Conservation (phyloP, 2,329 filamentous ascomycete genomes). For the Orbilia brochopaga region DNA sequence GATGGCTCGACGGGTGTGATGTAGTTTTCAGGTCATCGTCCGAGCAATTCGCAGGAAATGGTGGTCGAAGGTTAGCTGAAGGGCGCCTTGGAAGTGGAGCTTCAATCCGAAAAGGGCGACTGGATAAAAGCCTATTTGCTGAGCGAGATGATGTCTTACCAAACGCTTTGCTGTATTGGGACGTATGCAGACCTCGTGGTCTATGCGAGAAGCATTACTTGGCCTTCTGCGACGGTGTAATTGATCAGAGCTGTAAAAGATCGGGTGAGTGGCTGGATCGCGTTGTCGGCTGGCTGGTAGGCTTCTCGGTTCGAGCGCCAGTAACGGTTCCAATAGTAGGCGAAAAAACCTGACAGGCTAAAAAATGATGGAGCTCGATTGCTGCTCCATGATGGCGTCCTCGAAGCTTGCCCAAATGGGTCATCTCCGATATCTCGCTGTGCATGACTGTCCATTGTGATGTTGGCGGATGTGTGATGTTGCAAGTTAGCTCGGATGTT, state of each 20-base stretch:
- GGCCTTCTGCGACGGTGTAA: conserved; percentile 3
- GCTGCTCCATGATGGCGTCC: not conserved
- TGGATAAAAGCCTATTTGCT: conserved; percentile 44
- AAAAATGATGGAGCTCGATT: not conserved
- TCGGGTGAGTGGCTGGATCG: not conserved
- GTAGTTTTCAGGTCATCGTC: conserved; percentile 25
- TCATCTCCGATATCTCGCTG: conserved; percentile 8
- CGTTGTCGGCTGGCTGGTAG: not conserved
- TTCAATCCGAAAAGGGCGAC: conserved; percentile 16
- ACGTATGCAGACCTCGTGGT: conserved; percentile 23
- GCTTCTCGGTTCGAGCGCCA: not conserved
- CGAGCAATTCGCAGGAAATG: conserved; percentile 13
- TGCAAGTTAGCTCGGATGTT: conserved; percentile 29
- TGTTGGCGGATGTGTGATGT: conserved; percentile 34
- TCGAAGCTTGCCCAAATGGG: not conserved
- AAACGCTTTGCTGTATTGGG: conserved; percentile 30
- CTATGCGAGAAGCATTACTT: conserved; percentile 10
- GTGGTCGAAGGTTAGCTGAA: conserved; percentile 36
- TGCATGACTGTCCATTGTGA: conserved; percentile 15
- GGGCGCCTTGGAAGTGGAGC: conserved; percentile 43
- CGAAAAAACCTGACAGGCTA: not conserved
- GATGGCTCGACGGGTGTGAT: not conserved
- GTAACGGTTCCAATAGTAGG: not conserved
- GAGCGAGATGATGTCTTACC: conserved; percentile 6
- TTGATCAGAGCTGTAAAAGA: conserved; percentile 5